Evolutionary conservation across 2,329 filamentous ascomycete genomes (phyloP).

Genomic region (Aspergillus niger): DNA sequence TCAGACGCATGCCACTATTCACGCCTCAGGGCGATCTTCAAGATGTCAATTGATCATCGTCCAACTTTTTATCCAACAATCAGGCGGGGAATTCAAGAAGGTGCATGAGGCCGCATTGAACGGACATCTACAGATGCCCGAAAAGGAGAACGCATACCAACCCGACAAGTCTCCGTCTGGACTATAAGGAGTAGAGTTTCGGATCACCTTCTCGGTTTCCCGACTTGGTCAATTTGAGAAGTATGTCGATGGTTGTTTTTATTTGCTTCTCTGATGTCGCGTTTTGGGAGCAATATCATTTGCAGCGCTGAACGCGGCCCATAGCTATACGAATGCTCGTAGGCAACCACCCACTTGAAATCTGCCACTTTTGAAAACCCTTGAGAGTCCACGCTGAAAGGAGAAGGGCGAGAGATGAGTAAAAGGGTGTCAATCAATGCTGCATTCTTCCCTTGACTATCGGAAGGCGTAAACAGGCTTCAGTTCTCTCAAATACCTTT

Average conservation of each 20-base stretch:
- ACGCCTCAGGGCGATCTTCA: not conserved
- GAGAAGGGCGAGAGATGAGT: not conserved
- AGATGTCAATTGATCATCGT: not conserved
- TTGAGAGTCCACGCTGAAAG: not conserved
- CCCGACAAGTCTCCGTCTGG: not conserved
- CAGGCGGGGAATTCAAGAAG: not conserved
- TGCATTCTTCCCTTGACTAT: not conserved
- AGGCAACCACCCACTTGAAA: too few species aligned
- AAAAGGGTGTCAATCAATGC: not conserved
- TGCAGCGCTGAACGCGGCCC: not conserved
- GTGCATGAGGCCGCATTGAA: not conserved
- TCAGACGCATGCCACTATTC: conserved; percentile 7
- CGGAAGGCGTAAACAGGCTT: not conserved
- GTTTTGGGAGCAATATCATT: not conserved
- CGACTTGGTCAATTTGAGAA: not conserved
- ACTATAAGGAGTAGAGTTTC: not conserved
- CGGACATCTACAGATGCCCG: not conserved
- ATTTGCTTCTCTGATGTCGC: not conserved
- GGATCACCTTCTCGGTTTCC: not conserved
- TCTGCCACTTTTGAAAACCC: too few species aligned
- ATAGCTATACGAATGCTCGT: not conserved
- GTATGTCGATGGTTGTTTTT: not conserved
- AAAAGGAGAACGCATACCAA: not conserved
- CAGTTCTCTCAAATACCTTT: not conserved
- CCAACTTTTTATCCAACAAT: not conserved